Evolutionary conservation across 2,329 filamentous ascomycete genomes (phyloP).

Genomic region (Drechslerella dactyloides): DNA sequence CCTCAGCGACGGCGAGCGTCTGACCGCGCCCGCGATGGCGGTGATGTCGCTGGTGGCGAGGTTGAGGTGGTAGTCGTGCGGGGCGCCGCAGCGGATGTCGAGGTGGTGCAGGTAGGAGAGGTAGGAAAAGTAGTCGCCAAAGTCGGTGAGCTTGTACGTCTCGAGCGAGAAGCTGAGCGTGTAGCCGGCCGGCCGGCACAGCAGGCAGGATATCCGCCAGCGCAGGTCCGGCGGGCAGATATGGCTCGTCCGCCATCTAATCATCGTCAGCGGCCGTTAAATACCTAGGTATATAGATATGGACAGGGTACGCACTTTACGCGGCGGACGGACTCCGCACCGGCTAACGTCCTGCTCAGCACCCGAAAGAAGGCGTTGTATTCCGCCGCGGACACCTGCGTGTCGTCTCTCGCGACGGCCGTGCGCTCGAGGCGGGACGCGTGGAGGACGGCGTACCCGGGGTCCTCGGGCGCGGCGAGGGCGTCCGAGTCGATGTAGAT

Average conservation of each 20-base stretch:
- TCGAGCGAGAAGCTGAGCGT: neutral
- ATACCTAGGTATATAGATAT: too few species aligned
- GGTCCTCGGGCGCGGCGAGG: too few species aligned
- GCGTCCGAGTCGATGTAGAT: too few species aligned
- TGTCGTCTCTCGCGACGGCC: neutral
- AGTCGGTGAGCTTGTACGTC: neutral
- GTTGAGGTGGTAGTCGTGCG: too few species aligned
- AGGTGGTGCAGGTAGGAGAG: neutral
- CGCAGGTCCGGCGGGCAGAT: neutral
- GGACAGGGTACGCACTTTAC: neutral
- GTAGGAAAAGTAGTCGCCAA: neutral
- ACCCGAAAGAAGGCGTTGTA: constrained; percentile 1
- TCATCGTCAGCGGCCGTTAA: neutral
- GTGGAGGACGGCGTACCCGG: neutral
- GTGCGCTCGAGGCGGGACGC: neutral
- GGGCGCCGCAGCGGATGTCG: neutral
- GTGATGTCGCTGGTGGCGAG: too few species aligned
- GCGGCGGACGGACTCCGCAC: neutral
- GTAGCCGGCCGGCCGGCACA: constrained; percentile 1
- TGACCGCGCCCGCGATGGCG: too few species aligned
- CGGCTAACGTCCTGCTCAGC: neutral
- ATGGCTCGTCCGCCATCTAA: constrained; percentile 11
- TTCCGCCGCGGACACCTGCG: neutral
- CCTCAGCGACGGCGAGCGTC: too few species aligned
- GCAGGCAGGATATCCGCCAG: neutral